Evolutionary conservation across 441 rosid genomes (phyloP).

Genomic region (Brassica hybrid): DNA sequence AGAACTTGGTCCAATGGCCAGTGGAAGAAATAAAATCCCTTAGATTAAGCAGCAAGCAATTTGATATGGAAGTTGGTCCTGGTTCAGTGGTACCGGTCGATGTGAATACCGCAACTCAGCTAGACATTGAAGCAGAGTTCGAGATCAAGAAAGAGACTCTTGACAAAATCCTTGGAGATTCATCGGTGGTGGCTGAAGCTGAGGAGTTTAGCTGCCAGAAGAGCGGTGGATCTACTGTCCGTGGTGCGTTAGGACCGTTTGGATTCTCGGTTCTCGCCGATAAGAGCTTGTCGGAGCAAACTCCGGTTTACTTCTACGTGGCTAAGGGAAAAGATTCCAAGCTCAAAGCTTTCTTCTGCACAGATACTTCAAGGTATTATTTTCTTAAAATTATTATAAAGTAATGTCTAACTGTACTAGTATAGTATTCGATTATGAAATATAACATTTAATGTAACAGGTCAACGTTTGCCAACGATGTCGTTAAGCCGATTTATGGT

Average conservation of each 20-base stretch:
- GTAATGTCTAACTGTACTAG: neutral
- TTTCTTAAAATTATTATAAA: neutral
- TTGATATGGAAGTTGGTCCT: conserved; percentile 53
- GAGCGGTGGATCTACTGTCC: conserved; percentile 62
- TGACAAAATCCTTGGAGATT: conserved; percentile 35
- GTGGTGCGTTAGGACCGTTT: conserved; percentile 83
- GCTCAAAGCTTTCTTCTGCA: conserved; percentile 70
- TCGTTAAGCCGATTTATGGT: conserved; percentile 67
- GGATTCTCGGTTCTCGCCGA: conserved; percentile 84
- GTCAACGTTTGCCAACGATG: conserved; percentile 76
- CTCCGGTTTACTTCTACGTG: conserved; percentile 80
- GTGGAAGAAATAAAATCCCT: conserved; percentile 80
- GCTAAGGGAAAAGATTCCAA: conserved; percentile 56
- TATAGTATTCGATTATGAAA: neutral
- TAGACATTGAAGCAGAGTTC: conserved; percentile 77
- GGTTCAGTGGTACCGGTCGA: conserved; percentile 69
- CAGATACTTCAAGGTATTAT: conserved; percentile 70
- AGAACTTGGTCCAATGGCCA: conserved; percentile 89
- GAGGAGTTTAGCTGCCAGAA: conserved; percentile 56
- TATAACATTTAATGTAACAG: conserved; percentile 43
- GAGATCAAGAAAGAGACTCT: conserved; percentile 56
- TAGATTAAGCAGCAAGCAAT: conserved; percentile 59
- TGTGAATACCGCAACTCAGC: conserved; percentile 71
- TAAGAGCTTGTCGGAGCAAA: conserved; percentile 62
- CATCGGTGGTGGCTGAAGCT: conserved; percentile 35